A percentile compares a stretch with the other conserved stretches of the same genome.
These are phyloP conservation scores for Nannochloropsis granulata DNA, from an alignment of 108 stramenopile genomes.

Conservation along the genomic window DNA sequence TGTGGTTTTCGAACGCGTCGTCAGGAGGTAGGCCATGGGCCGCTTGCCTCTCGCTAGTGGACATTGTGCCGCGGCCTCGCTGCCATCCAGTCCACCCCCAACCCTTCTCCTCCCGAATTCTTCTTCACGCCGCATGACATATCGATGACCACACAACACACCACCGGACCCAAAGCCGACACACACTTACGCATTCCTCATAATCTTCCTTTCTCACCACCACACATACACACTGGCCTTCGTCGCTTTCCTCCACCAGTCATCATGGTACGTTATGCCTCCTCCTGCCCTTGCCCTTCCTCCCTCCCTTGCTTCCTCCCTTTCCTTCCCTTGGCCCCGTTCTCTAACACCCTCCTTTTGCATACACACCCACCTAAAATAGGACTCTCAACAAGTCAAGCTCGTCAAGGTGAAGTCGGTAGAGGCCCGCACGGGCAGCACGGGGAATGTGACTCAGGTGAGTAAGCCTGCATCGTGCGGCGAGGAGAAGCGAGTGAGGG, in stretches of 20 bases:
- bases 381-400: slow-evolving; percentile 60
- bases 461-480: too few species aligned
- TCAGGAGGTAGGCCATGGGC: too few species aligned
- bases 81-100: too few species aligned
- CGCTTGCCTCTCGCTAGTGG: too few species aligned
- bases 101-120: too few species aligned
- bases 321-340: background rate
- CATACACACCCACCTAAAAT: background rate
- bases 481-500: too few species aligned
- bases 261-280: background rate
- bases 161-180: too few species aligned
- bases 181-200: background rate
- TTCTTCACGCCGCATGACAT: too few species aligned
- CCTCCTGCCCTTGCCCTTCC: background rate
- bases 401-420: slow-evolving; percentile 94
- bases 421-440: slow-evolving; percentile 97
- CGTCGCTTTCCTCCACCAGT: background rate
- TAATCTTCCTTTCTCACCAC: background rate
- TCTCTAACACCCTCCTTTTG: background rate
- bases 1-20: too few species aligned
- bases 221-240: background rate
- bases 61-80: too few species aligned
- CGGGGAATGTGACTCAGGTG: slow-evolving; percentile 94
- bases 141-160: too few species aligned
- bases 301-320: background rate